phyloP scores from a whole-genome alignment of 2,329 filamentous ascomycete genomes.

The Penicillium occitanis region DNA sequence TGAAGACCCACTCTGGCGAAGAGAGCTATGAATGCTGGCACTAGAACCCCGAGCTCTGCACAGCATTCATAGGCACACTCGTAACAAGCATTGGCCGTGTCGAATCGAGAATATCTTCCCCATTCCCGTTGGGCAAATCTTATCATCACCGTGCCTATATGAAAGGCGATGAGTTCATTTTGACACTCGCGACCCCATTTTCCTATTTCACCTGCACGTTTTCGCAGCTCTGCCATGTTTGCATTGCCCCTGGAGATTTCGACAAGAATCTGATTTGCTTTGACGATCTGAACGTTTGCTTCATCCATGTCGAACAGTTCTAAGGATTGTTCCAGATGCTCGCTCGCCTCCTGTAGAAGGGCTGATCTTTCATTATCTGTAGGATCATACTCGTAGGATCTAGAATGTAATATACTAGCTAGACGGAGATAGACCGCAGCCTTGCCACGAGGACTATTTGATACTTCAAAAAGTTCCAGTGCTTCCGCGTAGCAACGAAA shows the following conservation, averaged over 20 bases:
- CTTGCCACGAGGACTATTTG: constrained; percentile 25
- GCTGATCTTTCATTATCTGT: background rate
- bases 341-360: constrained; percentile 7
- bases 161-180: constrained; percentile 25
- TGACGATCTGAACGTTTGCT: constrained; percentile 24
- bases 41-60: constrained; percentile 20
- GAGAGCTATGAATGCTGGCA: constrained; percentile 25
- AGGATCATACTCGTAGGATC: constrained; percentile 14
- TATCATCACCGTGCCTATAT: constrained; percentile 23
- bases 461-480: constrained; percentile 21
- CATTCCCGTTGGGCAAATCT: constrained; percentile 27
- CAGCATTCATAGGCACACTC: constrained; percentile 27
- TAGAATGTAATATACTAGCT: constrained; percentile 26
- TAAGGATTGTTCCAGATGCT: constrained; percentile 21
- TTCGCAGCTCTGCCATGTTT: constrained; percentile 13
- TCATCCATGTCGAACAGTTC: constrained; percentile 26
- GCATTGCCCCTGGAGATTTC: constrained; percentile 23
- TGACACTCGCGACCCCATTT: constrained; percentile 23
- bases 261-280: constrained; percentile 26
- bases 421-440: constrained; percentile 27
- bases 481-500: constrained; percentile 24
- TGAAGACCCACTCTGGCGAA: constrained; percentile 23
- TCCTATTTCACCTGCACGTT: constrained; percentile 23
- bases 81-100: constrained; percentile 24
- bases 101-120: constrained; percentile 25